Evolutionary conservation across 192 early-diverging fungal genomes (phyloP).

Genomic region (Entomortierella lignicola): DNA sequence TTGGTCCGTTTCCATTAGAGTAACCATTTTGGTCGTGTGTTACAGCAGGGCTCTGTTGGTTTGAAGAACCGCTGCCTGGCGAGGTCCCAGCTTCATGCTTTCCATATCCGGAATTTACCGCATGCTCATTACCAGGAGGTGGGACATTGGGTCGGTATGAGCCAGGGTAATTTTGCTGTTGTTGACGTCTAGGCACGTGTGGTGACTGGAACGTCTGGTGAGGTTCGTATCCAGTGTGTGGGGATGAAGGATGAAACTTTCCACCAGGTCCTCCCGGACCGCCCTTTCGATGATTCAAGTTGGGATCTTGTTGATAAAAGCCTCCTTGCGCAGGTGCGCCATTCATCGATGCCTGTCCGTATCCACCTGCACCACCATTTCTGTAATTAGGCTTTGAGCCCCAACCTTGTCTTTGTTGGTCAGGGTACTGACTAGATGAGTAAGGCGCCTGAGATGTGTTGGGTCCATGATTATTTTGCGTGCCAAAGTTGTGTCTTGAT

Average conservation of each 20-base stretch:
- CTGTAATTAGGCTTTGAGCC: conserved; percentile 23
- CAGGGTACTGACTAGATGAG: conserved; percentile 14
- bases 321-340: conserved; percentile 6
- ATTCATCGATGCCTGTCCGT: neutral
- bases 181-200: conserved; percentile 9
- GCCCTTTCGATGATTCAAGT: conserved; percentile 11
- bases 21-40: conserved; percentile 1
- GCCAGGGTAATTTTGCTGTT: conserved; percentile 3
- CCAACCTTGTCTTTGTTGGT: conserved; percentile 28
- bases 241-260: conserved; percentile 7
- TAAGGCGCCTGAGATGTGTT: conserved; percentile 11
- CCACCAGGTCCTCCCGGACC: conserved; percentile 6
- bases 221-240: neutral
- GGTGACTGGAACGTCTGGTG: conserved; percentile 6
- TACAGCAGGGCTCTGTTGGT: neutral
- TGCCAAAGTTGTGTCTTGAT: conserved; percentile 4
- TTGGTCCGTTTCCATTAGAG: neutral
- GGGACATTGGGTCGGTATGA: conserved; percentile 1
- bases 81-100: conserved; percentile 1
- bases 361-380: conserved; percentile 3
- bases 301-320: neutral
- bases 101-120: conserved; percentile 2
- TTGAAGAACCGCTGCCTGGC: neutral
- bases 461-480: conserved; percentile 11
- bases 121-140: neutral